A percentile compares a stretch with the other conserved stretches of the same genome.
These are phyloP conservation scores for Metschnikowia chrysomelidarum DNA, from an alignment of 805 yeast genomes.

Conservation along the genomic window DNA sequence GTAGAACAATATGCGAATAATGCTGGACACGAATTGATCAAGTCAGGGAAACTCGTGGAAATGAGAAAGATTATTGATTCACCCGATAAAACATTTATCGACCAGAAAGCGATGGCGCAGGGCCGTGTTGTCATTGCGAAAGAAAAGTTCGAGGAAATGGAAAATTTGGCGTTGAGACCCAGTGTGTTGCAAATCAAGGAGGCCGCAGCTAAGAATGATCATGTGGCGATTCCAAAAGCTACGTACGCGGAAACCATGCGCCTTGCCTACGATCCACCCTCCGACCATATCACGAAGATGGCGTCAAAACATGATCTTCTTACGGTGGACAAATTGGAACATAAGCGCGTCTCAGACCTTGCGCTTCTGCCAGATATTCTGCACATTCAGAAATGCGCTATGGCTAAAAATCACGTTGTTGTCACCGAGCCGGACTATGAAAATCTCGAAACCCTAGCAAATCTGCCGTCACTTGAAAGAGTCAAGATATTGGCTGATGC, in stretches of 20 bases:
- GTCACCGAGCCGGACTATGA: constrained; percentile 5
- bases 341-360: constrained; percentile 4
- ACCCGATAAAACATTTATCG: constrained; percentile 6
- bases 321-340: constrained; percentile 7
- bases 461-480: constrained; percentile 10
- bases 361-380: constrained; percentile 15
- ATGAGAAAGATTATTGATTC: constrained; percentile 6
- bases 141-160: constrained; percentile 7
- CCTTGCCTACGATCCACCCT: constrained; percentile 15
- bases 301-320: constrained; percentile 11
- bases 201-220: constrained; percentile 15
- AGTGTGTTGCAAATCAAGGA: constrained; percentile 5
- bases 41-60: constrained; percentile 15
- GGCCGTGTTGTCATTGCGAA: constrained; percentile 7
- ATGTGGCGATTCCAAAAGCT: constrained; percentile 6
- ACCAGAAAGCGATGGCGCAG: constrained; percentile 9
- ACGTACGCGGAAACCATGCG: constrained; percentile 10
- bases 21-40: constrained; percentile 3
- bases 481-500: constrained; percentile 8
- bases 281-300: constrained; percentile 9
- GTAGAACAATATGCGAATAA: constrained; percentile 4
- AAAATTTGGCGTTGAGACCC: constrained; percentile 8
- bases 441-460: constrained; percentile 8
- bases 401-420: constrained; percentile 8
- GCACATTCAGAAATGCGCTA: constrained; percentile 12